phyloP scores from a whole-genome alignment of 768 basidiomycete genomes.

The Suillus hirtellus region DNA sequence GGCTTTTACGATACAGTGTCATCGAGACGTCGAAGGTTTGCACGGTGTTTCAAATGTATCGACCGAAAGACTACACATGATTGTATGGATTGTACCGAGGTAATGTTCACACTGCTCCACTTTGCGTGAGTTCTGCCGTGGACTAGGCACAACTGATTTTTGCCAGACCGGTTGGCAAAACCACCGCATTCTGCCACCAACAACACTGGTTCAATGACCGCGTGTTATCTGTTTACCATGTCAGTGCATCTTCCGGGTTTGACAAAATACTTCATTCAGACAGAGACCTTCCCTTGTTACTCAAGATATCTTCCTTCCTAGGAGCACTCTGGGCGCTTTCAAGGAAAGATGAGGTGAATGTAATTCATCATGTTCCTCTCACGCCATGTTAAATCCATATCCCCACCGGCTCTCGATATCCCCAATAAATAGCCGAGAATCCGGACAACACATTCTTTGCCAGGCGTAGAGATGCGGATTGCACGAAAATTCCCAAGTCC shows the following conservation, averaged over 20 bases:
- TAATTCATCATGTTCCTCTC: not conserved
- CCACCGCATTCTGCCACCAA: no score
- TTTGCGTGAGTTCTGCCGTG: no score
- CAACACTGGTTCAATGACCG: not conserved
- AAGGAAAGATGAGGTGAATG: not conserved
- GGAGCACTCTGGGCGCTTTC: not conserved
- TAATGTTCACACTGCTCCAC: no score
- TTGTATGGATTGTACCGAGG: no score
- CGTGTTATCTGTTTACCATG: not conserved
- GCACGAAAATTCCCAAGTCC: not conserved
- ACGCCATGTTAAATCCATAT: not conserved
- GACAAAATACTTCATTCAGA: not conserved
- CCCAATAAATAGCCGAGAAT: not conserved
- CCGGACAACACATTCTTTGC: no score
- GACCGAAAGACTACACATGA: no score
- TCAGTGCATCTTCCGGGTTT: not conserved
- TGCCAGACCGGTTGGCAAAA: no score
- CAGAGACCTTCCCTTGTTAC: not conserved
- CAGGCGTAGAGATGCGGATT: not conserved
- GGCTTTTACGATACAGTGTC: no score
- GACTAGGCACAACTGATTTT: no score
- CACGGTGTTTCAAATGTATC: no score
- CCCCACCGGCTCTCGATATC: not conserved
- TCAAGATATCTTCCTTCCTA: not conserved
- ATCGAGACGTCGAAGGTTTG: no score